Conservation (phyloP, 148 eudicot genomes). For the Simmondsia chinensis region DNA sequence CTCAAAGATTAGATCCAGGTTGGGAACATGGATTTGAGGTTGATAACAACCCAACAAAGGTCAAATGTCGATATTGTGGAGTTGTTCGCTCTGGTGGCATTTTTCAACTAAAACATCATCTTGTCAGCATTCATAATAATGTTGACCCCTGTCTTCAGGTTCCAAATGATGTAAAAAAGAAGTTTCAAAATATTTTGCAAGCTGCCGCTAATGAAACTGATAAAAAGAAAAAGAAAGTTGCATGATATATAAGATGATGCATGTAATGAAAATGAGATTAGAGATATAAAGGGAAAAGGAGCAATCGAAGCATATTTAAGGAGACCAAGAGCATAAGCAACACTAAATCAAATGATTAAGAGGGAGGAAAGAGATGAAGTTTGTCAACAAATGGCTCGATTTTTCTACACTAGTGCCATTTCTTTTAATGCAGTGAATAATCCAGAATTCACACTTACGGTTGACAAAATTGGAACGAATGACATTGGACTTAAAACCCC, state of each 20-base stretch:
- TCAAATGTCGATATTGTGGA: too few species aligned
- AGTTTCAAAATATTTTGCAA: not conserved
- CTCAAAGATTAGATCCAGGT: too few species aligned
- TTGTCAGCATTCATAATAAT: too few species aligned
- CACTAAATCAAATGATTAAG: too few species aligned
- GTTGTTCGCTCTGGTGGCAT: too few species aligned
- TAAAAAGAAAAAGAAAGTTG: constrained; percentile 2
- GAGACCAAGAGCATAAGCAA: too few species aligned
- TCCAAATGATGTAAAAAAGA: constrained; percentile 1
- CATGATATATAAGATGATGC: constrained; percentile 1
- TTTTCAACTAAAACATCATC: too few species aligned
- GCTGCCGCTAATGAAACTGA: not conserved
- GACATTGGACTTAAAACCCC: not conserved
- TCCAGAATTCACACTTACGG: not conserved
- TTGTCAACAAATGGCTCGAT: not conserved
- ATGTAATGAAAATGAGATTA: not conserved
- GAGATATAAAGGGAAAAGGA: too few species aligned
- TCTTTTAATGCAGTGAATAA: not conserved
- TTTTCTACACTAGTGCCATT: constrained; percentile 5
- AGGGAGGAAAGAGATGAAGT: constrained; percentile 2
- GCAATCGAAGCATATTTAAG: too few species aligned
- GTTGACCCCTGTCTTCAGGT: constrained; percentile 2
- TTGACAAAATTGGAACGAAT: not conserved
- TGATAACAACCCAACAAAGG: too few species aligned
- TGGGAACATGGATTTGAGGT: too few species aligned